Evolutionary conservation across 176 grass and related monocot genomes (phyloP).

Genomic region (Miscanthus lutarioriparius): DNA sequence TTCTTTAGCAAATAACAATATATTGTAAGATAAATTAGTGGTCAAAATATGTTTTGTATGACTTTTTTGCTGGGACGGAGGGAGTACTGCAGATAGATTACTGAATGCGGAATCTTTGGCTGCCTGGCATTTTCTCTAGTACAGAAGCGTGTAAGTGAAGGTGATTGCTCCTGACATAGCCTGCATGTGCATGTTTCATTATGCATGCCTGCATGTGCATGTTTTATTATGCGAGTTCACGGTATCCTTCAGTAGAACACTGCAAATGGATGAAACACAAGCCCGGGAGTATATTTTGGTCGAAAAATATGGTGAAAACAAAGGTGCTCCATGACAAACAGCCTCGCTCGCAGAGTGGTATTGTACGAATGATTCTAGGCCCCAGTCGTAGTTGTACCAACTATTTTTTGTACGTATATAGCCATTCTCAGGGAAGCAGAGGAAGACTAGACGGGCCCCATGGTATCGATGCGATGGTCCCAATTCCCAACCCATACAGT

Average conservation of each 20-base stretch:
- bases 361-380: too few species aligned
- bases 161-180: slow-evolving; percentile 23
- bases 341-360: too few species aligned
- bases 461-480: slow-evolving; percentile 13
- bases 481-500: not conserved
- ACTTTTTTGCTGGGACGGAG: not conserved
- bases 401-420: not conserved
- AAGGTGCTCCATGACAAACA: not conserved
- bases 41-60: not conserved
- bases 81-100: not conserved
- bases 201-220: not conserved
- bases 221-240: slow-evolving; percentile 2
- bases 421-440: not conserved
- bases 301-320: not conserved
- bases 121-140: slow-evolving; percentile 2
- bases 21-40: not conserved
- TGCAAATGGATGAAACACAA: not conserved
- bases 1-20: not conserved
- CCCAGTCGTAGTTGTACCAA: not conserved
- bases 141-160: not conserved
- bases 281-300: not conserved
- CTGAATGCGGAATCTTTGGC: slow-evolving; percentile 42
- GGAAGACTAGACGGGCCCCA: not conserved
- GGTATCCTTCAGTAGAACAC: not conserved
- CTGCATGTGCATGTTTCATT: not conserved